A percentile compares a stretch with the other conserved stretches of the same genome.
These are phyloP conservation scores for Auriscalpium vulgare DNA, from an alignment of 768 basidiomycete genomes.

Conservation along the genomic window DNA sequence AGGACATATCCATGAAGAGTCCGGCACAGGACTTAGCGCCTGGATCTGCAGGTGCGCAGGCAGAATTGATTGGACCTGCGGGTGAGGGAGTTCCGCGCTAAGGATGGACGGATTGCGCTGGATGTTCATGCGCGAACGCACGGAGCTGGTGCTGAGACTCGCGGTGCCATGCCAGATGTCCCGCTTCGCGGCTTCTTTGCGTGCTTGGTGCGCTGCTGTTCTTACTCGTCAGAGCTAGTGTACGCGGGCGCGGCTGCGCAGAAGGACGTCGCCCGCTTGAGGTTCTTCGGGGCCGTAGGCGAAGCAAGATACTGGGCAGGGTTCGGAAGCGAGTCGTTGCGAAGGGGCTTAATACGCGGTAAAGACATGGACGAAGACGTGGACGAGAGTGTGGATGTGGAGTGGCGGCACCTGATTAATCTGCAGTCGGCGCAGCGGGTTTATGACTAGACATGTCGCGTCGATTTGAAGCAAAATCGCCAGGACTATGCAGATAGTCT, in stretches of 20 bases:
- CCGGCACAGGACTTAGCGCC: too few relatives aligned
- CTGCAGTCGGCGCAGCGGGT: too few relatives aligned
- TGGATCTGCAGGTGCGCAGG: constrained; percentile 18
- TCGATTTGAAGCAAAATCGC: too few relatives aligned
- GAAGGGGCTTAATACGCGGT: constrained; percentile 2
- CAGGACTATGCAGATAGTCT: too few relatives aligned
- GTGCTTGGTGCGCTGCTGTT: constrained; percentile 2
- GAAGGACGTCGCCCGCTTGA: constrained; percentile 14
- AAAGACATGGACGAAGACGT: constrained; percentile 12
- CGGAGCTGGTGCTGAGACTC: not conserved
- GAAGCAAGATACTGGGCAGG: not conserved
- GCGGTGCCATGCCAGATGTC: constrained; percentile 1
- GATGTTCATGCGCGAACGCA: constrained; percentile 6
- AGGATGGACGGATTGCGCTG: constrained; percentile 12
- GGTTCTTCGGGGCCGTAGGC: not conserved
- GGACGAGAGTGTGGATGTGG: constrained; percentile 9
- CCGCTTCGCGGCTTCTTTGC: constrained; percentile 12
- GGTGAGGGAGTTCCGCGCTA: constrained; percentile 13
- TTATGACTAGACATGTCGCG: too few relatives aligned
- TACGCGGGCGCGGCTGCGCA: constrained; percentile 7
- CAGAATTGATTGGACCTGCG: not conserved
- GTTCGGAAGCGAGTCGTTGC: constrained; percentile 9
- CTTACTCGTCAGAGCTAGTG: constrained; percentile 1
- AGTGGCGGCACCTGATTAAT: too few relatives aligned
- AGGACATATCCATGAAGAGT: too few relatives aligned